Base-by-base conservation (phyloP, 1,284 basidiomycete species). In the Ganoderma sinense region DNA sequence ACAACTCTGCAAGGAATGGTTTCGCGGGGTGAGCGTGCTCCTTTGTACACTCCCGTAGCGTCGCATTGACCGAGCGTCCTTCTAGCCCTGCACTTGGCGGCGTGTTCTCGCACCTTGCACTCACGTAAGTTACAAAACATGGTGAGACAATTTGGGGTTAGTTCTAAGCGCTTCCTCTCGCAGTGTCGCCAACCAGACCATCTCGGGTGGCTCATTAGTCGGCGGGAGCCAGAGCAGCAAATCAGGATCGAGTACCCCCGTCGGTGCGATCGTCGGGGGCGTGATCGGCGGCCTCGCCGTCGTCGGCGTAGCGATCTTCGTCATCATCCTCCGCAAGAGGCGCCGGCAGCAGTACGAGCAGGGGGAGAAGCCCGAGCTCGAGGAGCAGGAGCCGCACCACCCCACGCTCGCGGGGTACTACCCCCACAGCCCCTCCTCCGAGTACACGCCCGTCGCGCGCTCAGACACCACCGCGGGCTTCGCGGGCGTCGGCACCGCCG, bases 61-160 rank as follows among this genome's bases (percentile, higher is more conserved):
- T 26, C n/a, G 6, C 36, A 5, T 13, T 39, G 33, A 10, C 23
- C 43, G 11, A 7, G 2, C 43, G 29, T 36, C n/a, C 18, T 48
- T 64, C 31, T 45, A 77, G 76, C 26, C 72, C 76, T 6, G 73
- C 69, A 10, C 58, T 71, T 8, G 76, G 76, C 4, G 75, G 72
- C 4, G 64, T 77, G 67, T 77, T 74, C 68, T 68, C 76, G 1
- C 69, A 70, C 14, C 66, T 77, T n/a, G 76, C 75, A 3, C 66
- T 77, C 45, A 74, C 59, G 75, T 77, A 61, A 65, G 75, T 72
- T 65, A 1, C 20, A 0, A 8, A 8, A 4, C 2, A 6, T 16
- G 0, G 39, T 16, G 51, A 16, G 31, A 62, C 16, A 10, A 16
- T 31, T 48, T 16, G 6, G n/a, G 18, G 23, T 2, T 10, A 7